Percentiles rank a stretch among this genome's conserved stretches.
Conservation (phyloP, 169 alveolate species). For the Plasmodium berghei region DNA sequence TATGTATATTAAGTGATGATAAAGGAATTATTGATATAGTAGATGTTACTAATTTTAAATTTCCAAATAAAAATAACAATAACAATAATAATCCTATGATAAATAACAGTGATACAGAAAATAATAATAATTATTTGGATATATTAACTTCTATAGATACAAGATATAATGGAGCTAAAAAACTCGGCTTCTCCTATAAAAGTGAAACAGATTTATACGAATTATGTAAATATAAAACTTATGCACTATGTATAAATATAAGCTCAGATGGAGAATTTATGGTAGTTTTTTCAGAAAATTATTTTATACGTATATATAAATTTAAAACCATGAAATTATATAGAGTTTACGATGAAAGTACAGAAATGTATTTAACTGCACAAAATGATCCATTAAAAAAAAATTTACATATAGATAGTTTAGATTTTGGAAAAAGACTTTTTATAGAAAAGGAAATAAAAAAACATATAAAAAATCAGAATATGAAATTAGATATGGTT, state of each 20-base stretch:
- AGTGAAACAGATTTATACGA: constrained; percentile 94
- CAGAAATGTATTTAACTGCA: constrained; percentile 87
- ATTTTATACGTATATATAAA: constrained; percentile 88
- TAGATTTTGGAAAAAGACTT: constrained; percentile 93
- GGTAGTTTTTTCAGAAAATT: constrained; percentile 89
- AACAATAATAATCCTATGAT: neutral
- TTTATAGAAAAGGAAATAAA: constrained; percentile 94
- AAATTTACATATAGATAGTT: constrained; percentile 89
- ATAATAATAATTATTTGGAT: neutral
- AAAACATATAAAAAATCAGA: constrained; percentile 80
- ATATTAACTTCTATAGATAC: constrained; percentile 12
- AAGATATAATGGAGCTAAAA: constrained; percentile 72
- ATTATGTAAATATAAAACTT: constrained; percentile 86
- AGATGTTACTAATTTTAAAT: constrained; percentile 84
- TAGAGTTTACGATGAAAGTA: constrained; percentile 90
- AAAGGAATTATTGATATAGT: constrained; percentile 88
- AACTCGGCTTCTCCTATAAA: constrained; percentile 78
- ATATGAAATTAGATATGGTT: constrained; percentile 83
- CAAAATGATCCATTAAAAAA: constrained; percentile 89
- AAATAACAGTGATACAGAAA: neutral
- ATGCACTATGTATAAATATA: constrained; percentile 86
- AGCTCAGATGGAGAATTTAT: constrained; percentile 88
- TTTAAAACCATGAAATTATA: constrained; percentile 90
- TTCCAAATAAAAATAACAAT: constrained; percentile 77
- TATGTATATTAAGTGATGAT: constrained; percentile 85